Conservation (phyloP, 1,284 basidiomycete genomes). For the Singerocomus rubriflavus region DNA sequence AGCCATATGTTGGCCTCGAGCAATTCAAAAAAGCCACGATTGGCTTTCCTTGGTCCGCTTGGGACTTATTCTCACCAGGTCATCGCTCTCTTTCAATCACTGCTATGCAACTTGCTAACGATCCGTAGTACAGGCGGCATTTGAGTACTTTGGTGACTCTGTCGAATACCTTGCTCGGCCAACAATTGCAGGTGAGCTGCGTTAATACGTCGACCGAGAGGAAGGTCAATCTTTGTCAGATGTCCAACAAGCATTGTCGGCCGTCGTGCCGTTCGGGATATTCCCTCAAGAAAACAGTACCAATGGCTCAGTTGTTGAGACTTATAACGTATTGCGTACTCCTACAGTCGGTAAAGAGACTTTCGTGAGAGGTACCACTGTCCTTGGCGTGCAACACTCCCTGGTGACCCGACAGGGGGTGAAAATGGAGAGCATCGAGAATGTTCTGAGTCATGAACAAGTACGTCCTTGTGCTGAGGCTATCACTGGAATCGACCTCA, state of each 20-base stretch:
- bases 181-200: constrained; percentile 52
- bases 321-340: constrained; percentile 59
- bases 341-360: constrained; percentile 38
- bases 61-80: constrained; percentile 81
- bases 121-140: constrained; percentile 49
- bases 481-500: constrained; percentile 1
- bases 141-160: constrained; percentile 50
- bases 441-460: constrained; percentile 74
- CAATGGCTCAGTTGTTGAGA: constrained; percentile 70
- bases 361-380: constrained; percentile 57
- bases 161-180: constrained; percentile 49
- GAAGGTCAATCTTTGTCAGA: constrained; percentile 37
- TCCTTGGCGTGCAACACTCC: constrained; percentile 64
- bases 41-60: constrained; percentile 63
- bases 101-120: constrained; percentile 1
- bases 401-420: constrained; percentile 58
- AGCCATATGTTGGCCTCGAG: no score
- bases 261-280: constrained; percentile 46
- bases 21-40: constrained; percentile 12
- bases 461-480: constrained; percentile 33
- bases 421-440: constrained; percentile 47
- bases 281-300: constrained; percentile 77
- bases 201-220: neutral
- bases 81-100: constrained; percentile 5
- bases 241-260: constrained; percentile 50